These are phyloP conservation scores for Rhizoclosmatium sp. DNA, from an alignment of 192 early-diverging fungal genomes.

Conservation along the genomic window DNA sequence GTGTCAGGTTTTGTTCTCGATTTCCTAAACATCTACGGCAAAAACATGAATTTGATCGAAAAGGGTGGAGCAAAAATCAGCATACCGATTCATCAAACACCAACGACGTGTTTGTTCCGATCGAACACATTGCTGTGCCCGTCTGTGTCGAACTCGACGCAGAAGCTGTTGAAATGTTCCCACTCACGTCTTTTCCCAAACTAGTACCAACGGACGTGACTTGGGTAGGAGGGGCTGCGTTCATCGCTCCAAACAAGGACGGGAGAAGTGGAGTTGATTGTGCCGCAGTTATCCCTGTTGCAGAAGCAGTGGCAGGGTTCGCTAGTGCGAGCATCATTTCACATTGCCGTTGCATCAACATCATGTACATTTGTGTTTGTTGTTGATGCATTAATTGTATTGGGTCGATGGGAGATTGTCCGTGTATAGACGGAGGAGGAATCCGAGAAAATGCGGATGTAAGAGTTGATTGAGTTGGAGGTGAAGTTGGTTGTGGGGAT, in stretches of 20 bases:
- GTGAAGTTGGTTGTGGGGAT: not conserved
- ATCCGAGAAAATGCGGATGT: no score
- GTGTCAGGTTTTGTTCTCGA: not conserved
- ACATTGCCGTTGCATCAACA: constrained; percentile 22
- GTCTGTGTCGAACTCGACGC: not conserved
- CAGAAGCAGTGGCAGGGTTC: not conserved
- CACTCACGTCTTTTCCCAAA: not conserved
- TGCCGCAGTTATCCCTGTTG: not conserved
- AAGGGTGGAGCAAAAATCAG: not conserved
- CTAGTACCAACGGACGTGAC: no score
- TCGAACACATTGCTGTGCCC: not conserved
- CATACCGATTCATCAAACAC: constrained; percentile 2
- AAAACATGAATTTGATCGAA: not conserved
- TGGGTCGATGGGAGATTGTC: not conserved
- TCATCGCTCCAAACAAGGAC: not conserved
- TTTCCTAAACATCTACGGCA: not conserved
- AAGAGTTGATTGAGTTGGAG: not conserved
- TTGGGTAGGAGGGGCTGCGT: no score
- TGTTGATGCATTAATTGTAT: constrained; percentile 17
- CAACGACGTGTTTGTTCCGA: constrained; percentile 19
- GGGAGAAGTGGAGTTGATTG: not conserved
- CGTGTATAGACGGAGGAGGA: no score
- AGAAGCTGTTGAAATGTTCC: not conserved
- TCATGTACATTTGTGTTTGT: constrained; percentile 17
- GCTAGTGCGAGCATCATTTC: constrained; percentile 12